Percentiles rank a stretch among this genome's conserved stretches.
These are phyloP conservation scores for Mixia osmundae DNA, from an alignment of 1,284 basidiomycete species.

Conservation along the genomic window DNA sequence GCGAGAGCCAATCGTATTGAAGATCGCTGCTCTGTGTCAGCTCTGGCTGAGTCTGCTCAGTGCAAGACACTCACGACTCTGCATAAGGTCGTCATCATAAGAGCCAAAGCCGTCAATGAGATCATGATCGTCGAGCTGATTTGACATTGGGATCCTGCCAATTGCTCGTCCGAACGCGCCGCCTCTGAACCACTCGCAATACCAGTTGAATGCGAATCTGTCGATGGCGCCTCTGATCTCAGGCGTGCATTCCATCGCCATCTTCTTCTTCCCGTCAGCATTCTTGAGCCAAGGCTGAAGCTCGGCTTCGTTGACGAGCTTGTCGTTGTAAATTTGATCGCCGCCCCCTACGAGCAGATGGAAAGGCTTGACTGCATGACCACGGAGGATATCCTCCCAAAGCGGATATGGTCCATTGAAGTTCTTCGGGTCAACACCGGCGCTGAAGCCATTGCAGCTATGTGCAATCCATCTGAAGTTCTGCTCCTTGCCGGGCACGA, in stretches of 20 bases:
- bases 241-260: constrained; percentile 19
- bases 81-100: constrained; percentile 48
- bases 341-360: constrained; percentile 44
- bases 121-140: constrained; percentile 37
- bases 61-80: constrained; percentile 40
- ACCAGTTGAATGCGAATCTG: constrained; percentile 51
- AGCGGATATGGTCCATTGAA: constrained; percentile 29
- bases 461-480: constrained; percentile 52
- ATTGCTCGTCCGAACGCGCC: constrained; percentile 85
- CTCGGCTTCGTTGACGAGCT: constrained; percentile 24
- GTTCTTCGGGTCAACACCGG: constrained; percentile 26
- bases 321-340: constrained; percentile 31
- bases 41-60: constrained; percentile 5
- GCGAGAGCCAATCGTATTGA: constrained; percentile 31
- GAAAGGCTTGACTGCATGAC: constrained; percentile 57
- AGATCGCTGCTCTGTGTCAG: not conserved
- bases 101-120: constrained; percentile 32
- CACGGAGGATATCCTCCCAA: constrained; percentile 69
- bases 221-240: constrained; percentile 32
- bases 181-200: constrained; percentile 41
- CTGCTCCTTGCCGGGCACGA: constrained; percentile 52
- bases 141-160: constrained; percentile 50
- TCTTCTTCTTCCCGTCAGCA: constrained; percentile 37
- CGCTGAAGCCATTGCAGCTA: constrained; percentile 31
- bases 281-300: constrained; percentile 54